Base-by-base conservation (phyloP, 148 eudicot species). In the Agrostemma githago region DNA sequence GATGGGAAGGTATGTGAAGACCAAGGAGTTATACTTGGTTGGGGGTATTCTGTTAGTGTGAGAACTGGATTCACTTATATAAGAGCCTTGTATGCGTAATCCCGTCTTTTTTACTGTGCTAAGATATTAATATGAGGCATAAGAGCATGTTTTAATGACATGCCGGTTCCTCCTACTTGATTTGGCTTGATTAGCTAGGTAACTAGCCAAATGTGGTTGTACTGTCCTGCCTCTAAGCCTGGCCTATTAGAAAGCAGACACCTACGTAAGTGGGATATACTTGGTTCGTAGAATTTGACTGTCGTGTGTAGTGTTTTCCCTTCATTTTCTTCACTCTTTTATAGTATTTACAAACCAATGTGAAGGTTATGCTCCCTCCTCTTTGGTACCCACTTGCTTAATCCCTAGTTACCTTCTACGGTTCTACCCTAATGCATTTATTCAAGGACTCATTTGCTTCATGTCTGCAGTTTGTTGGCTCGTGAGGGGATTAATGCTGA, bases 401-500 rank as follows among this genome's bases (percentile, higher is more conserved):
- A 12, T 37, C 44, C 8, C 6, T 16, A 66, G 76, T 21, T 62
- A 20, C 20, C 17, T 8, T 62, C 68, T 40, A 26, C 34, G 34
- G 1, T 26, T 26, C 34, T 26, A 38, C 41, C 10, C 20, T 5
- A 59, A 15, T 61, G 44, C 20, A 68, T 62, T 4, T 58, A 11
- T n/a, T 26, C 20, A 39, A 59, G 42, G 54, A 70, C 64, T 79
- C 8, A 60, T 74, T 58, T 20, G 78, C 72, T 66, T 69, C 53
- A 43, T 75, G 14, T 79, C 56, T 67, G 64, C 85, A 93, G 98
- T 82, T 82, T 93, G 76, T 81, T 93, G 77, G 98, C 98, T 53
- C 97, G 98, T 48, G 98, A 93, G 81, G 98, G 98, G 60, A 85
- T 93, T 72, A 93, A 91, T 54, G 98, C 98, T 15, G 98, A 93